These are phyloP conservation scores for Aureobasidium zeae DNA, from an alignment of 2,329 filamentous ascomycete species.

Conservation along the genomic window DNA sequence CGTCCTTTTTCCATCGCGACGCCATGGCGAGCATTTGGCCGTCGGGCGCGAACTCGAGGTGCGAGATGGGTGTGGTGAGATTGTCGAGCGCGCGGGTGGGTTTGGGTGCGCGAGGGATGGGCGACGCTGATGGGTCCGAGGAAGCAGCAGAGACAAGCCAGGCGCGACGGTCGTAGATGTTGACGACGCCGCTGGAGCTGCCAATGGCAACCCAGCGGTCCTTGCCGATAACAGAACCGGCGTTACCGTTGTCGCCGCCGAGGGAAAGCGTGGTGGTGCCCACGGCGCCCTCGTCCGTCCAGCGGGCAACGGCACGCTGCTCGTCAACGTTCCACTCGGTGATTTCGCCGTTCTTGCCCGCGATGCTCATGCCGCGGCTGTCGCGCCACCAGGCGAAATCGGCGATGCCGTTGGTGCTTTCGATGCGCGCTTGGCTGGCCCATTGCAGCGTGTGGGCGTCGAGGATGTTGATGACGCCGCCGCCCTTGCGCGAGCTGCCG, in stretches of 20 bases:
- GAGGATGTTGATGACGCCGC: slow-evolving; percentile 79
- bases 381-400: slow-evolving; percentile 92
- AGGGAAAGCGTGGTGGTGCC: slow-evolving; percentile 75
- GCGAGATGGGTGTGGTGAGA: slow-evolving; percentile 74
- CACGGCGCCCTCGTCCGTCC: slow-evolving; percentile 83
- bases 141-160: slow-evolving; percentile 36
- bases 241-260: slow-evolving; percentile 53
- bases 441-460: slow-evolving; percentile 76
- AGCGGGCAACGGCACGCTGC: slow-evolving; percentile 64
- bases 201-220: slow-evolving; percentile 87
- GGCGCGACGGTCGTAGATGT: slow-evolving; percentile 76
- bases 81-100: slow-evolving; percentile 72
- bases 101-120: slow-evolving; percentile 56
- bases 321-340: slow-evolving; percentile 73
- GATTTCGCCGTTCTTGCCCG: slow-evolving; percentile 78
- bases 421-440: slow-evolving; percentile 71
- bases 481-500: slow-evolving; percentile 71
- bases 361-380: slow-evolving; percentile 70
- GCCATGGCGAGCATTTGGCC: slow-evolving; percentile 83
- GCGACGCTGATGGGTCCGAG: slow-evolving; percentile 16
- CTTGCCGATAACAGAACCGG: slow-evolving; percentile 52
- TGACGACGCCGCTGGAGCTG: slow-evolving; percentile 77
- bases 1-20: slow-evolving; percentile 80
- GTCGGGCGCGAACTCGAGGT: slow-evolving; percentile 74
- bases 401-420: slow-evolving; percentile 72